Base-by-base conservation (phyloP, 148 eudicot species). In the Camellia sinensis region DNA sequence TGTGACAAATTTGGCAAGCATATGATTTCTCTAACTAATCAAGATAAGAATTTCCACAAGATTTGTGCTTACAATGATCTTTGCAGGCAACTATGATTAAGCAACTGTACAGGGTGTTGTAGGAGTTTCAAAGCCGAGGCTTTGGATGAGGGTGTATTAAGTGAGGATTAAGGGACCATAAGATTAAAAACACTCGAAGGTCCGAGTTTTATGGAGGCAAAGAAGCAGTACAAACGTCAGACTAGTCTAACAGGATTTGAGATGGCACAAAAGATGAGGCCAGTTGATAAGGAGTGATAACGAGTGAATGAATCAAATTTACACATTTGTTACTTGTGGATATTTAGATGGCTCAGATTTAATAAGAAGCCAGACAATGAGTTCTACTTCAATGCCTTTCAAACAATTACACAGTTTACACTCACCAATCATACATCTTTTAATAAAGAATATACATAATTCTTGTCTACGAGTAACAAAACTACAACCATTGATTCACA, bases 241-340 rank as follows among this genome's bases (percentile, higher is more conserved):
- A 37, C 64, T 40, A 67, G 71, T 67, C 43, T 8, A 44, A 67
- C 8, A 6, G 52, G 10, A 75, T 60, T 60, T 40, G 65, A 41
- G 52, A 56, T 74, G 66, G 66, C 52, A 57, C 37, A 74, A 43
- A 41, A 44, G 53, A 69, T 17, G 75, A 71, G 21, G 45, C 60
- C 70, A 21, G 53, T 7, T 71, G 41, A 71, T 41, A 52, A 48
- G 41, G 19, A 53, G 13, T 14, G 12, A 63, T 4, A 37, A 67
- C 3, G 9, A 73, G 21, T 14, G 12, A 63, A 63, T 43, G n/a
- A 46, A 69, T 76, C 79, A 76, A 77, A 65, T 11, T 48, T 22
- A 50, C 59, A 10, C 11, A 50, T 48, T 29, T 22, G 18, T 66
- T 29, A 37, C 21, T 63, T 50, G n/a, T n/a, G n/a, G n/a, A n/a